Percentiles rank a stretch among this genome's conserved stretches.
phyloP scores from a whole-genome alignment of 2,329 filamentous ascomycete genomes.

The Cryphonectria naterciae region DNA sequence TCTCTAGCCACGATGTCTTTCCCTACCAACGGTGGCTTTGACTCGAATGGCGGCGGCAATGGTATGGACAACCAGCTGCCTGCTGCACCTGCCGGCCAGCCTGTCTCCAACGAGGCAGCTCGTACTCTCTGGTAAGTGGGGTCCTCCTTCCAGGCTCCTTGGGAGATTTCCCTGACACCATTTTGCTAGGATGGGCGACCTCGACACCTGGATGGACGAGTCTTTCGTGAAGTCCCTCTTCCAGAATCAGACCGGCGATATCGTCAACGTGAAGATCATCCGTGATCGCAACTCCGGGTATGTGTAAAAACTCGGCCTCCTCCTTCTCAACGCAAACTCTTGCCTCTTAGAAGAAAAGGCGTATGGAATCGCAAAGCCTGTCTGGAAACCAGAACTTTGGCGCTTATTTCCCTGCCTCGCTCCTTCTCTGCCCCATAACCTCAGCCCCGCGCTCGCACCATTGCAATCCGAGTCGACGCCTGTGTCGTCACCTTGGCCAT shows the following conservation, averaged over 20 bases:
- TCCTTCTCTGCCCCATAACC: background rate
- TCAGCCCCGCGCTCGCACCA: background rate
- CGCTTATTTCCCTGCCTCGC: background rate
- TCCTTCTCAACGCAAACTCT: background rate
- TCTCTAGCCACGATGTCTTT: constrained; percentile 18
- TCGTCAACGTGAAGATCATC: constrained; percentile 99
- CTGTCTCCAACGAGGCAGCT: constrained; percentile 24
- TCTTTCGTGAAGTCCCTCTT: constrained; percentile 97
- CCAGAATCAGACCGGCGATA: constrained; percentile 84
- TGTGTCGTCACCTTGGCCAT: background rate
- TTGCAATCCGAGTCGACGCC: background rate
- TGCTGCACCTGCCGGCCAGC: constrained; percentile 21
- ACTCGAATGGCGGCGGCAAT: constrained; percentile 18
- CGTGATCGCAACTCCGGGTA: constrained; percentile 98
- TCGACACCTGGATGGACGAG: constrained; percentile 99
- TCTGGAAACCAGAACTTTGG: background rate
- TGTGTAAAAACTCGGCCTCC: constrained; percentile 35
- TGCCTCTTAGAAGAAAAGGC: background rate
- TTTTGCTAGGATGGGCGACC: constrained; percentile 86
- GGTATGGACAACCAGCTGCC: constrained; percentile 27
- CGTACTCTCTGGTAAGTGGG: constrained; percentile 28
- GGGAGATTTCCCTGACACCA: background rate
- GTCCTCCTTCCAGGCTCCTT: no score
- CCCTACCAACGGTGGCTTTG: constrained; percentile 23
- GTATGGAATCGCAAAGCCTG: background rate